These are phyloP conservation scores for Casuarina glauca DNA, from an alignment of 306 rosid genomes.

Conservation along the genomic window DNA sequence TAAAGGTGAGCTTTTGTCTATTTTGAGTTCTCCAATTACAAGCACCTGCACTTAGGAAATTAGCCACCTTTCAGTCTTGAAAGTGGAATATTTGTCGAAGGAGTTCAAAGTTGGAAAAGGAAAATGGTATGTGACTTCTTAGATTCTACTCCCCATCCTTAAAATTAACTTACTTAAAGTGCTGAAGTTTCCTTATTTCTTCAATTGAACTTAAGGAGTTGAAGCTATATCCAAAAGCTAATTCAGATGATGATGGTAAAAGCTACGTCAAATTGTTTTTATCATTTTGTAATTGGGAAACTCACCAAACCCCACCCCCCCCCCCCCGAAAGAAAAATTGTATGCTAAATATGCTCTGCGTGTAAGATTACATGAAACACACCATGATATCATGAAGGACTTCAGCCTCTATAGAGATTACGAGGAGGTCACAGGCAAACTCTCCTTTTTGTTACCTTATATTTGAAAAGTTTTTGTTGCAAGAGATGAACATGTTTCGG, in stretches of 20 bases:
- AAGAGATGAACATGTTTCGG: neutral
- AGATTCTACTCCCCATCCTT: neutral
- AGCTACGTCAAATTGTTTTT: neutral
- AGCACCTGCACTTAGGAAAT: neutral
- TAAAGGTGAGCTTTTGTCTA: constrained; percentile 4
- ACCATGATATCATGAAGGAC: too few relatives aligned
- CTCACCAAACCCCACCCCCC: neutral
- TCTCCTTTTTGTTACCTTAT: too few relatives aligned
- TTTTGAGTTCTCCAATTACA: neutral
- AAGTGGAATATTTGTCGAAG: neutral
- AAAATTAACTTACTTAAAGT: neutral
- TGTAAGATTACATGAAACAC: neutral
- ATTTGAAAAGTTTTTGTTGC: neutral
- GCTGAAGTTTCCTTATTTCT: neutral
- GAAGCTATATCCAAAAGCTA: neutral
- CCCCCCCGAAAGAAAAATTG: constrained; percentile 13
- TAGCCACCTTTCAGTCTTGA: too few relatives aligned
- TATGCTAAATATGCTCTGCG: neutral
- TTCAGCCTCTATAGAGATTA: neutral
- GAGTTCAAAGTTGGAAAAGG: neutral
- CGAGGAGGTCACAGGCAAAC: neutral
- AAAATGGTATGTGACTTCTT: constrained; percentile 2
- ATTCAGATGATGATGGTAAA: neutral
- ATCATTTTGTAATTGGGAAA: neutral
- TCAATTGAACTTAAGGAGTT: constrained; percentile 6